Evolutionary conservation across 306 rosid genomes (phyloP), one percentile per base, ranked within the genome.

Genomic region (Pterocarpus macrocarpus): DNA sequence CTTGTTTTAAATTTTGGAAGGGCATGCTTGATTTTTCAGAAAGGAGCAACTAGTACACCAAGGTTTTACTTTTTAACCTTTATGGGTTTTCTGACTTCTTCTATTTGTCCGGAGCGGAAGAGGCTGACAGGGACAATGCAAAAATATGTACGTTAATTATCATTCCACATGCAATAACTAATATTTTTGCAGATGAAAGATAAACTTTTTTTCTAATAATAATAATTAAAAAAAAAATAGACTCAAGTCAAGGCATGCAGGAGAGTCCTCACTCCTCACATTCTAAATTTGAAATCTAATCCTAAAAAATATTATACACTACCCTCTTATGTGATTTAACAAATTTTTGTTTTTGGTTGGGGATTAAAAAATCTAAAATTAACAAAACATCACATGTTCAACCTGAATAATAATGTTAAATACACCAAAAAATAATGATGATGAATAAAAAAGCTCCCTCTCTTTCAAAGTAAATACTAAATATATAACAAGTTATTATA

Each of bases 31-130:
- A 28, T 58, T 64, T 57, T 81, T 75, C 79, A 80, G 13, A 47
- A 76, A 17, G 56, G 63, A 8, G 79, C 45, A 39, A 76, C 64
- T 8, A 11, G 58, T 56, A 70, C 33, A 66, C 71, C 85, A 75
- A 64, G 59, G 73, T 47, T 77, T 77, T 64, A 50, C 83, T 71
- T 71, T 85, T 65, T 49, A 2, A 76, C 45, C 71, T 77, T 65
- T 47, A n/a, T 35, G 70, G 84, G 50, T 36, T 74, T 80, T 84
- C 58, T 80, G 81, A 53, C 61, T n/a, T n/a, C 87, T 73, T 83
- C 73, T 49, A 28, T 80, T 61, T 52, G 73, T 79, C 81, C 53
- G 59, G 33, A 53, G 39, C 6, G 55, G 65, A 45, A 17, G 64
- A 13, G 33, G 62, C 1, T 41, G 41, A 69, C 72, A 57, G 52